These are phyloP conservation scores for Hygrocybe punicea DNA, from an alignment of 768 basidiomycete genomes.

Conservation along the genomic window DNA sequence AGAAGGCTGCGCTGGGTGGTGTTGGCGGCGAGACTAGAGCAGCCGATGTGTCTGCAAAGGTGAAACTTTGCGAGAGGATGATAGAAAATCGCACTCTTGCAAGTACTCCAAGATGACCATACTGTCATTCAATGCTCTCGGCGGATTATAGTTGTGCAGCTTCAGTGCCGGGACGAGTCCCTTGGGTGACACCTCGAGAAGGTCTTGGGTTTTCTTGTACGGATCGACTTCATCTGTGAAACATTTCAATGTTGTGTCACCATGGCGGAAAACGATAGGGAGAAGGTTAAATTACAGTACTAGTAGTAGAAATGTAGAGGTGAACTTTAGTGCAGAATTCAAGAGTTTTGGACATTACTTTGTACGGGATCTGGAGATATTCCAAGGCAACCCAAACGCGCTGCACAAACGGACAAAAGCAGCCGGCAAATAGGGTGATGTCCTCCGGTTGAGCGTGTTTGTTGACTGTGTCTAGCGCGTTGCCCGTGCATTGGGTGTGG, in stretches of 20 bases:
- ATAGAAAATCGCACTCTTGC: conserved; percentile 55
- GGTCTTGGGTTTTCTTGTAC: conserved; percentile 75
- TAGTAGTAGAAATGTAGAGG: conserved; percentile 12
- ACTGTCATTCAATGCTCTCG: conserved; percentile 71
- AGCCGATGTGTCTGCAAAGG: not conserved
- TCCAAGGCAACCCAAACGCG: conserved; percentile 77
- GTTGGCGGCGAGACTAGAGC: conserved; percentile 46
- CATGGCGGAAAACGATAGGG: not conserved
- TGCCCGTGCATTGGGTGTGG: conserved; percentile 41
- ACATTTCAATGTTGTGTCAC: not conserved
- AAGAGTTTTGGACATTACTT: conserved; percentile 40
- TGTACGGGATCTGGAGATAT: conserved; percentile 65
- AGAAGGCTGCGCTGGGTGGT: conserved; percentile 52
- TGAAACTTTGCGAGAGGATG: not conserved
- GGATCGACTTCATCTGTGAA: conserved; percentile 79
- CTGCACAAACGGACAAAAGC: conserved; percentile 82
- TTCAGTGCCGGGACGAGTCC: conserved; percentile 73
- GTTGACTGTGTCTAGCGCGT: conserved; percentile 55
- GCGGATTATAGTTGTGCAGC: conserved; percentile 51
- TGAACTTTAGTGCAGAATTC: not conserved
- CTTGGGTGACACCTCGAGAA: conserved; percentile 78
- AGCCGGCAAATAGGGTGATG: conserved; percentile 66
- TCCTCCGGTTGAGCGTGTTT: conserved; percentile 46
- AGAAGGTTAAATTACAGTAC: conserved; percentile 37
- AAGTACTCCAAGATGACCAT: conserved; percentile 76